Evolutionary conservation across 441 rosid genomes (phyloP), one percentile per base, ranked within the genome.

Genomic region (Euphorbia schlechtendalii): DNA sequence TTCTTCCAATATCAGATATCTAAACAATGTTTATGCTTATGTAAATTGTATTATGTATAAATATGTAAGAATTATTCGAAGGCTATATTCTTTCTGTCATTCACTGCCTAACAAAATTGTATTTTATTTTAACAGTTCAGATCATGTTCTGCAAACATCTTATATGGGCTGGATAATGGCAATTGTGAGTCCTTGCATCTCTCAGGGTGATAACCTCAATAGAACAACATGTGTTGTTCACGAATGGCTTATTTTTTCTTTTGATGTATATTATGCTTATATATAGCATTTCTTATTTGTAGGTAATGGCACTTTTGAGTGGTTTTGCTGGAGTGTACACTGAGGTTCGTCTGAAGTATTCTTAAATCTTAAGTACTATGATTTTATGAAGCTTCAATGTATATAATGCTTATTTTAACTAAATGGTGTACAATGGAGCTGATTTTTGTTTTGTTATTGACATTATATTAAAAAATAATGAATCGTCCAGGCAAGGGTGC

Each of bases 241-340:
- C 34, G 40, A 48, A 20, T 12, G 22, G 14, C 48, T 43, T 43
- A 11, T 43, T 43, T 40, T 18, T 41, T 63, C 38, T 15, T 3
- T n/a, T n/a, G n/a, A n/a, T n/a, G 25, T n/a, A 13, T 64, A 18
- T 25, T 17, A 48, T 1, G 27, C 46, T 14, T 32, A 49, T 36
- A 13, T n/a, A 43, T 57, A 38, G 38, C 64, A 34, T 64, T 63
- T 62, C 5, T 24, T 74, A n/a, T n/a, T 74, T 73, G 63, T 79
- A 88, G 99, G 84, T 90, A 61, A 90, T 90, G 97, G 99, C 99
- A 52, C 96, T 93, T 66, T 75, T 93, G 69, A 90, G 97, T 63
- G 96, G 99, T 68, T 93, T 88, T 69, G 99, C 97, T 1, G 97
- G 99, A 77, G 99, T 88, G 56, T 87, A 93, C 77, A 88, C 99